Evolutionary conservation across 2,329 filamentous ascomycete species (phyloP).

Genomic region (Hypoxylon sp.): DNA sequence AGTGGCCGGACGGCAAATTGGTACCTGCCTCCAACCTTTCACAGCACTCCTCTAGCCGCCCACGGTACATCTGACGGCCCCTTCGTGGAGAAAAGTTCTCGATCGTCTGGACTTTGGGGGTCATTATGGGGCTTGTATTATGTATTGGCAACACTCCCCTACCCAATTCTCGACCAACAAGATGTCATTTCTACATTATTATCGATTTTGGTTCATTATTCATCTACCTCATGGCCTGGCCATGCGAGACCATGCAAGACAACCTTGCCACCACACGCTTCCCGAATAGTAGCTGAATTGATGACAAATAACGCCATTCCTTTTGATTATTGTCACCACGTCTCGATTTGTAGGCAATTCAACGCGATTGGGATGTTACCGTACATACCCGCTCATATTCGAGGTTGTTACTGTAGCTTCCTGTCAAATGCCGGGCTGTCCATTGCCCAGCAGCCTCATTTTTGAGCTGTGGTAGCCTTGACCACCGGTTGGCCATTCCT

Average conservation of each 20-base stretch:
- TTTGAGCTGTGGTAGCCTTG: conserved; percentile 44
- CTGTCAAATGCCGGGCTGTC: conserved; percentile 36
- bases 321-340: conserved; percentile 30
- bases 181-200: conserved; percentile 27
- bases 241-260: conserved; percentile 42
- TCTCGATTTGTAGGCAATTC: conserved; percentile 41
- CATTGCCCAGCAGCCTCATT: conserved; percentile 43
- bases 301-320: conserved; percentile 40
- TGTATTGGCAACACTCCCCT: conserved; percentile 25
- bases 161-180: conserved; percentile 44
- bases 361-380: conserved; percentile 45
- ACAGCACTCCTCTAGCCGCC: conserved; percentile 61
- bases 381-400: conserved; percentile 43
- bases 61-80: conserved; percentile 47
- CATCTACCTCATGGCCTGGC: conserved; percentile 44
- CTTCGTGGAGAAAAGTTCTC: conserved; percentile 51
- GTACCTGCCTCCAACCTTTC: conserved; percentile 59
- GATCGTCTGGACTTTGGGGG: conserved; percentile 45
- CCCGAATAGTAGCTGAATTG: conserved; percentile 24
- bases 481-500: conserved; percentile 34
- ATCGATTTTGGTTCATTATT: conserved; percentile 41
- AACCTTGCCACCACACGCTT: conserved; percentile 42
- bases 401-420: conserved; percentile 37
- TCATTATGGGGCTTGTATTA: conserved; percentile 41
- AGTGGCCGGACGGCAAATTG: conserved; percentile 52